phyloP scores from a whole-genome alignment of 805 yeast genomes.

The Kodamaea leandrae region DNA sequence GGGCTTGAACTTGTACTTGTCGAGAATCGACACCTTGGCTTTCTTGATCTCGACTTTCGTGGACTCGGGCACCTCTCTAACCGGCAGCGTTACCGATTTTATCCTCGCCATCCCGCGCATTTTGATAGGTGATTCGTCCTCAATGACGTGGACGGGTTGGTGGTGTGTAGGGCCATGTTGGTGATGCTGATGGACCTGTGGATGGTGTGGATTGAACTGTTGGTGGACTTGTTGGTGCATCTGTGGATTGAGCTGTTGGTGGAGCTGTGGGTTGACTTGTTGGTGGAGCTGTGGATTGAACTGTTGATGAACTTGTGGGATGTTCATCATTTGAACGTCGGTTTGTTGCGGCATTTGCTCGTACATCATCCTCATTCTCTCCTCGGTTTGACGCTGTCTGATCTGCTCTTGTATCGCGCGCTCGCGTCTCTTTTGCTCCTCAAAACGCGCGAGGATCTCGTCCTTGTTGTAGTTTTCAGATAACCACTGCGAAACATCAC shows the following conservation, averaged over 20 bases:
- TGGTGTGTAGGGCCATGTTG: too few relatives aligned
- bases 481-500: constrained; percentile 39
- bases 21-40: constrained; percentile 42
- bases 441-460: constrained; percentile 21
- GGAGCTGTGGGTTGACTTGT: background rate
- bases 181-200: too few relatives aligned
- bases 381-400: constrained; percentile 13
- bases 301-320: background rate
- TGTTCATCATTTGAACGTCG: background rate
- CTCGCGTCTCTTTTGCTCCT: constrained; percentile 17
- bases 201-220: constrained; percentile 7
- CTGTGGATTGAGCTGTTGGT: background rate
- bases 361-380: constrained; percentile 17
- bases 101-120: constrained; percentile 31
- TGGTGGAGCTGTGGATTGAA: background rate
- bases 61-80: constrained; percentile 14
- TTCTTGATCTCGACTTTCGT: constrained; percentile 41
- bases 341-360: constrained; percentile 10
- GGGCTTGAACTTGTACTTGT: constrained; percentile 37
- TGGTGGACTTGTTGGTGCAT: background rate
- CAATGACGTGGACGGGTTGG: constrained; percentile 24
- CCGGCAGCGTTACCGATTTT: constrained; percentile 24
- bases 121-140: constrained; percentile 38
- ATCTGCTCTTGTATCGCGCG: constrained; percentile 14
- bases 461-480: constrained; percentile 31